Base-by-base conservation (phyloP, 2,329 filamentous ascomycete genomes). In the Paraphaeosphaeria sporulosa region DNA sequence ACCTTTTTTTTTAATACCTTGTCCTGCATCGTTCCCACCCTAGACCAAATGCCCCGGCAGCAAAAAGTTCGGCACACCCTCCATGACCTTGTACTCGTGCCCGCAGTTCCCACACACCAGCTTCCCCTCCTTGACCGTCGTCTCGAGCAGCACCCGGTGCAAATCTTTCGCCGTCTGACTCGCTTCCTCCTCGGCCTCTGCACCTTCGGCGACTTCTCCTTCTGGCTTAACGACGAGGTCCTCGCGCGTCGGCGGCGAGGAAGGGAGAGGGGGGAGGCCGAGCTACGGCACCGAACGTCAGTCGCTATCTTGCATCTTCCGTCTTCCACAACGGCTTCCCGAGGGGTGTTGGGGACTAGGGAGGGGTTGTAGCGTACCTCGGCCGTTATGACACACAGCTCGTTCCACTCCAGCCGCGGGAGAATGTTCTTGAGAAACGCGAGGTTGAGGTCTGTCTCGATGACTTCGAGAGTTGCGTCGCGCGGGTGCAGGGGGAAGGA, bases 31-130 rank as follows among this genome's bases (percentile, higher is more conserved):
- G 17, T n/a, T 2, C 8, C 30, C 19, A 25, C 0, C 40, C 34
- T 60, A 86, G 36, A 94, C 95, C 78, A 99, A 81, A 82, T 99
- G 95, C 71, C 91, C 95, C 13, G 95, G 95, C 68, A 99, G 81
- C 75, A 99, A 81, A 73, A 99, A 99, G 79, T 98, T 98, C 61
- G 93, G 93, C 77, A 98, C 97, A 5, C 95, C 95, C 80, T 99
- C 94, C 76, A 95, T 94, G 64, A 99, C 90, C 60, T 89, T 89
- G 79, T 98, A 99, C 82, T 96, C 92, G 76, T 98, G 94, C 50
- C 91, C 92, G 76, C 95, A 99, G 78, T 91, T 91, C 50, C 87
- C 93, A 77, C 95, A 99, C 5, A 94, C 91, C 65, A 99, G 84
- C 79, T 92, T 94, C 3, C 95, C 95, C 79, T 94, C 91, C 40